Base-by-base conservation (phyloP, 495 filamentous ascomycete species). In the Hypoxylon lienhwacheense region DNA sequence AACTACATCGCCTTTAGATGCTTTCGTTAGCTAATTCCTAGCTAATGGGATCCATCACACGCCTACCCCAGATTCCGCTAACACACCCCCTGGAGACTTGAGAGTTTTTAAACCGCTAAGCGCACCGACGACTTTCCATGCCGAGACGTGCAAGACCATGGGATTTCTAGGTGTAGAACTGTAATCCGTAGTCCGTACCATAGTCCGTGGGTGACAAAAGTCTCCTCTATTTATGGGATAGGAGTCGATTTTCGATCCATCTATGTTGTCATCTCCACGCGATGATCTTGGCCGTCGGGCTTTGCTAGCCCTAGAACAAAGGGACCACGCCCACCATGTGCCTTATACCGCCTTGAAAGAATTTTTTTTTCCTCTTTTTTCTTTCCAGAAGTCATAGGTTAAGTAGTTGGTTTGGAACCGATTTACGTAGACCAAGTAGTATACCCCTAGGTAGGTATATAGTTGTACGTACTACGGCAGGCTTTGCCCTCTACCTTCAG, bases 31-130 rank as follows among this genome's bases (percentile, higher is more conserved):
- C 49, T 61, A 59, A 59, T 53, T 48, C 43, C 44, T 41, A 34
- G 58, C 42, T 61, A 55, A 56, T 61, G 31, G 52, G 21, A 47
- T 56, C 58, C 63, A 65, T 69, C 64, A 67, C 64, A 61, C 64
- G 66, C 45, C 28, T 61, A 61, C 61, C 64, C 61, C 59, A 52
- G 64, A 65, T 62, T 67, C 58, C 65, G 54, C 55, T 50, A 55
- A 24, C 5, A 33, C 59, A 57, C 61, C 44, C 44, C 62, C 58
- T 47, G 51, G 48, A 50, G 51, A 61, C 47, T 55, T 47, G 39
- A 14, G n/a, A n/a, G n/a, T n/a, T n/a, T n/a, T n/a, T n/a, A n/a
- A n/a, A n/a, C n/a, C n/a, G n/a, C 41, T 28, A 47, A 24, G 20
- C 5, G 14, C 34, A 15, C 45, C 47, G 46, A n/a, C n/a, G n/a